A percentile compares a stretch with the other conserved stretches of the same genome.
Conservation (phyloP, 495 filamentous ascomycete genomes). For the Penicillium odoratum region DNA sequence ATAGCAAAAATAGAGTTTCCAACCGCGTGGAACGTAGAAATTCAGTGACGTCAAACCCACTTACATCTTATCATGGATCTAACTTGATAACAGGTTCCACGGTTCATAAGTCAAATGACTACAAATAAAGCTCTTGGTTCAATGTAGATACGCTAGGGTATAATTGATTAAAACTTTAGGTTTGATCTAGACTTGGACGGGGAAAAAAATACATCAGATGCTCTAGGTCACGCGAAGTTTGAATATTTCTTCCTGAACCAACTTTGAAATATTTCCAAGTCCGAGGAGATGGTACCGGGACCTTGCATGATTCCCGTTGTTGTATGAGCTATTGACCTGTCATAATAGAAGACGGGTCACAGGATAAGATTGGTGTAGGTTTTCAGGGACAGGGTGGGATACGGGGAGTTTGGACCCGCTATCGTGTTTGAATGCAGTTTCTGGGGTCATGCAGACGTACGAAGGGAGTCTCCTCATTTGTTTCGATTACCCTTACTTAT, state of each 20-base stretch:
- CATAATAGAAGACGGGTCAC: background rate
- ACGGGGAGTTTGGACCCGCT: background rate
- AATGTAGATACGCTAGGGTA: no score
- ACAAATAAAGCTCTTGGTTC: no score
- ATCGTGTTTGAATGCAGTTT: background rate
- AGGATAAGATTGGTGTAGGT: background rate
- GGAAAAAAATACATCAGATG: background rate
- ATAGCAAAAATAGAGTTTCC: background rate
- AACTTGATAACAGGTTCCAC: background rate
- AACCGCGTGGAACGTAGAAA: background rate
- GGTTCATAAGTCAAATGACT: background rate
- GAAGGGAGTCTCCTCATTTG: no score
- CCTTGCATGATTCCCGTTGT: background rate
- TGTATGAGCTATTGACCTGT: background rate
- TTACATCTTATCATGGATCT: background rate
- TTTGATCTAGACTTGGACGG: background rate
- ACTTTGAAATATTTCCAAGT: background rate
- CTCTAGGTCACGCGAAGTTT: background rate
- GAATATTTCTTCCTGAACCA: background rate
- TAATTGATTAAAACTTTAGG: no score
- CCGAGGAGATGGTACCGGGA: background rate
- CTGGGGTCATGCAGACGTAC: background rate
- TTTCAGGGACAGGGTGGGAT: background rate
- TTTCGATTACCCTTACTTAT: no score
- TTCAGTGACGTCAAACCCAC: background rate